Percentiles rank a stretch among this genome's conserved stretches.
Evolutionary conservation across 345 rosid species (phyloP).

Genomic region (Aquilaria malaccensis): DNA sequence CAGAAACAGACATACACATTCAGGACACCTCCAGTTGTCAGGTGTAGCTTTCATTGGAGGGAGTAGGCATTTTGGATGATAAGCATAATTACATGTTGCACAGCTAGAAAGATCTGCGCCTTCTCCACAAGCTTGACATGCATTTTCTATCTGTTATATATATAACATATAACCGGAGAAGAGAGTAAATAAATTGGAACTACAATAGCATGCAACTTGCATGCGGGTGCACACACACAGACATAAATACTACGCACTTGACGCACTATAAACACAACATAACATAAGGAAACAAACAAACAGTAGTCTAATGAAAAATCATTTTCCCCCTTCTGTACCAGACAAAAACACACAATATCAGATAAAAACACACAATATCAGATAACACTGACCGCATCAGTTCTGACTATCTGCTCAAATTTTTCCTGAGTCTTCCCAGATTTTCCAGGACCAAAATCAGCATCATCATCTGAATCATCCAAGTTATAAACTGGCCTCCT

Average conservation of each 20-base stretch:
- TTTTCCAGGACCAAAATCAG: conserved; percentile 52
- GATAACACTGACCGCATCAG: conserved; percentile 62
- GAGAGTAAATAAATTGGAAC: background rate
- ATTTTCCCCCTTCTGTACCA: too few species aligned
- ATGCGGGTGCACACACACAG: too few species aligned
- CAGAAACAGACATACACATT: conserved; percentile 49
- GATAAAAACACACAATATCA: conserved; percentile 11
- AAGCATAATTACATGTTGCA: conserved; percentile 79
- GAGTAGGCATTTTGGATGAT: conserved; percentile 77
- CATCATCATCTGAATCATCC: conserved; percentile 94
- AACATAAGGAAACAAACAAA: too few species aligned
- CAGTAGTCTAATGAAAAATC: too few species aligned
- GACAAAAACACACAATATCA: conserved; percentile 1
- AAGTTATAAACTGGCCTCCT: conserved; percentile 78
- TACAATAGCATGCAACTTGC: too few species aligned
- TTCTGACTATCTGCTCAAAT: conserved; percentile 68
- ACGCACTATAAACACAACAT: too few species aligned
- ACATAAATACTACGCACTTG: too few species aligned
- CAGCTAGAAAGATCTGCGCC: conserved; percentile 65
- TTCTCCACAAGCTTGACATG: conserved; percentile 94
- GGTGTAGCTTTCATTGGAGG: conserved; percentile 78
- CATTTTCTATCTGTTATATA: conserved; percentile 45
- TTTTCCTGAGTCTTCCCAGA: conserved; percentile 40
- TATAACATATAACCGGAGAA: background rate
- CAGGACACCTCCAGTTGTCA: conserved; percentile 94